phyloP scores from a whole-genome alignment of 2,329 filamentous ascomycete species.

The Cladophialophora exuberans region DNA sequence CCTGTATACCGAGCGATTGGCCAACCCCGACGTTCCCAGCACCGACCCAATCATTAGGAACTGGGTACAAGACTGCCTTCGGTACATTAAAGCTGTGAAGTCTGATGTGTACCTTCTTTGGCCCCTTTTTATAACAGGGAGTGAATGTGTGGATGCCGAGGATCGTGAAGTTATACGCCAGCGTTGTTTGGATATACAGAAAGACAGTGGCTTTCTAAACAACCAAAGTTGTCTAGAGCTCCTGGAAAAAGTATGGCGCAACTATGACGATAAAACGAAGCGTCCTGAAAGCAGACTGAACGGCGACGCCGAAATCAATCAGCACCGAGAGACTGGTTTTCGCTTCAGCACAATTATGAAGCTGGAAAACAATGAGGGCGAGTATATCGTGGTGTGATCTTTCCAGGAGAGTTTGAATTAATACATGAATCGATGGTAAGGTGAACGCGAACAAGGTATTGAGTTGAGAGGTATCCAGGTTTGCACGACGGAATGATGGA shows the following conservation, averaged over 20 bases:
- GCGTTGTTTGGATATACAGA: constrained; percentile 83
- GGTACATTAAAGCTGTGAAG: constrained; percentile 79
- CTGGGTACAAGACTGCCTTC: constrained; percentile 78
- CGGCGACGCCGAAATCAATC: not conserved
- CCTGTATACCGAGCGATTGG: constrained; percentile 86
- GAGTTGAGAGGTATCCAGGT: not conserved
- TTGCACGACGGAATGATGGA: not conserved
- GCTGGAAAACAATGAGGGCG: constrained; percentile 41
- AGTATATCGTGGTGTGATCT: constrained; percentile 44
- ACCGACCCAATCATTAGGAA: constrained; percentile 78
- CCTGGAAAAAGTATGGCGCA: constrained; percentile 77
- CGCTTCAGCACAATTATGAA: constrained; percentile 44
- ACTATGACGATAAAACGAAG: constrained; percentile 15
- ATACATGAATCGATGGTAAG: not conserved
- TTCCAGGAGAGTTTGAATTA: not conserved
- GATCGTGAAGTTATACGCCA: constrained; percentile 78
- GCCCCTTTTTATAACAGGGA: constrained; percentile 89
- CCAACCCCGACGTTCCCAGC: constrained; percentile 73
- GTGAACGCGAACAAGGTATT: not conserved
- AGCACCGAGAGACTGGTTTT: constrained; percentile 35
- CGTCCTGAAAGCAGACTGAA: not conserved
- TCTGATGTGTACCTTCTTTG: constrained; percentile 88
- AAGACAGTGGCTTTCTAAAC: constrained; percentile 89
- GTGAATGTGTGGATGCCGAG: constrained; percentile 80
- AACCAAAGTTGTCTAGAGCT: constrained; percentile 85